Evolutionary conservation across 2,329 filamentous ascomycete species (phyloP).

Genomic region (Tolypocladium tropicale): DNA sequence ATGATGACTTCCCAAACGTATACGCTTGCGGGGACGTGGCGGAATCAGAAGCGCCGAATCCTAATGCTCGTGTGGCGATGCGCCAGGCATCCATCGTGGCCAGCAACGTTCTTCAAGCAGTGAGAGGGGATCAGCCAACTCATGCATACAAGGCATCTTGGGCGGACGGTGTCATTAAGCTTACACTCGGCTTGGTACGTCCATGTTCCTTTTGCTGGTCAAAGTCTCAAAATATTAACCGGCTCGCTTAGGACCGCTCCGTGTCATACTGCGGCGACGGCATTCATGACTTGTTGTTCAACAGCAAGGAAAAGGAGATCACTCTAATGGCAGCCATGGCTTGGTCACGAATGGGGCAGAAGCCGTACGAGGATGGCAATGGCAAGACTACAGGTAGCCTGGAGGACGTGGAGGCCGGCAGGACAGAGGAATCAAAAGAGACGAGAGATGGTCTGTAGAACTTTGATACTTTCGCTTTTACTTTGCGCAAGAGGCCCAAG

Average conservation of each 20-base stretch:
- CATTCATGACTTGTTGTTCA: constrained; percentile 30
- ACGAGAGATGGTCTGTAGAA: no score
- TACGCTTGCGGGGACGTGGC: constrained; percentile 58
- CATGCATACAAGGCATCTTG: constrained; percentile 31
- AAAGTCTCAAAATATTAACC: neutral
- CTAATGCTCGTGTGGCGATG: constrained; percentile 44
- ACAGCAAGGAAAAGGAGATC: constrained; percentile 28
- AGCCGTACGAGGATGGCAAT: constrained; percentile 30
- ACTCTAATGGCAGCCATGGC: constrained; percentile 31
- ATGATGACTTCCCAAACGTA: constrained; percentile 36
- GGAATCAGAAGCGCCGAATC: constrained; percentile 32
- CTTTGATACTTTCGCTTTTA: no score
- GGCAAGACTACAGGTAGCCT: neutral
- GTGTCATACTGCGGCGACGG: constrained; percentile 32
- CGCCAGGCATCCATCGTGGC: constrained; percentile 42
- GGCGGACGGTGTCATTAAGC: constrained; percentile 40
- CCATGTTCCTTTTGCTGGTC: no score
- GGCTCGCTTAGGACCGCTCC: constrained; percentile 28
- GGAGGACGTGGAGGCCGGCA: neutral
- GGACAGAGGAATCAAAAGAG: neutral
- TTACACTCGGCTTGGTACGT: constrained; percentile 40
- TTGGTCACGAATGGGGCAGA: constrained; percentile 33
- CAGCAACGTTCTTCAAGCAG: constrained; percentile 41
- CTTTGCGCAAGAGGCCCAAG: no score
- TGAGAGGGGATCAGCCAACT: constrained; percentile 27